Conservation (phyloP, 441 rosid species). For the Adansonia grandidieri region DNA sequence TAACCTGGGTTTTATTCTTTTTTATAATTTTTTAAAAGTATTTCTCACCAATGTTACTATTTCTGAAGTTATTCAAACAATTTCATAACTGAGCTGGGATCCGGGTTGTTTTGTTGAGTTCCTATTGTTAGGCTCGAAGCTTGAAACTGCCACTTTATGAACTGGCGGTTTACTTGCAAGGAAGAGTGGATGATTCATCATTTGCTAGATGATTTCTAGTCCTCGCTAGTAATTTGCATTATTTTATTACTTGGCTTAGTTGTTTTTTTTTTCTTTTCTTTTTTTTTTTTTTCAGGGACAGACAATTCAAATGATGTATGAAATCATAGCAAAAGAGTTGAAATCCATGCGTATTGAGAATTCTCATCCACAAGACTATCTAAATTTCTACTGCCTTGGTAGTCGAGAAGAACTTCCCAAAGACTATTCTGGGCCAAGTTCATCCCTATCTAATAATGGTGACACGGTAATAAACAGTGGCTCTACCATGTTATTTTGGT, state of each 20-base stretch:
- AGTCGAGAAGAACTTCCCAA: conserved; percentile 58
- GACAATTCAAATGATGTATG: conserved; percentile 87
- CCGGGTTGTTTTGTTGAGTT: neutral
- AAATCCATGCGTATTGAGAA: conserved; percentile 50
- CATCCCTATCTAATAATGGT: conserved; percentile 26
- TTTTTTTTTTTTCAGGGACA: conserved; percentile 52
- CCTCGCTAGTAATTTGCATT: neutral
- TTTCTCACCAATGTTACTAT: too few relatives aligned
- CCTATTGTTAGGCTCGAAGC: neutral
- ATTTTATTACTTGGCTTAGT: conserved; percentile 14
- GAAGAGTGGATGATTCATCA: neutral
- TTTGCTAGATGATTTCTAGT: neutral
- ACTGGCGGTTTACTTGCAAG: neutral
- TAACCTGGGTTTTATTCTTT: neutral
- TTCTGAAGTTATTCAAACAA: too few relatives aligned
- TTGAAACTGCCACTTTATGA: neutral
- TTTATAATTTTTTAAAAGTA: too few relatives aligned
- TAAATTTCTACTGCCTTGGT: conserved; percentile 86
- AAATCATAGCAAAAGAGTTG: conserved; percentile 66
- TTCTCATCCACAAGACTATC: conserved; percentile 67
- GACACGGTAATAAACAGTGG: conserved; percentile 45
- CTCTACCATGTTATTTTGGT: neutral
- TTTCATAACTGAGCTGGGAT: neutral
- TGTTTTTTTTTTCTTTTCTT: conserved; percentile 18
- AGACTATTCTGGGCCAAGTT: conserved; percentile 14